Base-by-base conservation (phyloP, 768 basidiomycete species). In the Xerocomellus dryophilus region DNA sequence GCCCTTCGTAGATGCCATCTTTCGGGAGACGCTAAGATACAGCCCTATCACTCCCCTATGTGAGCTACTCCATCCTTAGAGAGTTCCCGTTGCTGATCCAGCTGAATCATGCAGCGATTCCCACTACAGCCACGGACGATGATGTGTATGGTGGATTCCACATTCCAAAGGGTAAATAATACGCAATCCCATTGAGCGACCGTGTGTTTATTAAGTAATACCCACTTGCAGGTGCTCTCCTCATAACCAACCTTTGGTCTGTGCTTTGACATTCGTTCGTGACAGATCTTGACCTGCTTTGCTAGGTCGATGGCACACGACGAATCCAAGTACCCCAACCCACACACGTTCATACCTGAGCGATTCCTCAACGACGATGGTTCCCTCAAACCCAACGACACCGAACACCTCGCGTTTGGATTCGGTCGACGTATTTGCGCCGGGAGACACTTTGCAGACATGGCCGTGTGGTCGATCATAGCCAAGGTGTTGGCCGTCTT, bases 81-180 rank as follows among this genome's bases (percentile, higher is more conserved):
- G 11, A 29, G 9, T 8, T 29, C 15, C 9, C 12, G 12, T n/a
- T 27, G 1, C 10, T 17, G n/a, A 43, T 39, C 10, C 1, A 1
- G 5, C 4, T 31, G 15, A 35, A 23, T 12, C 34, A 20, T 10
- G 2, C 20, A 65, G 70, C 58, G 5, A 17, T 72, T 14, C 65
- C 72, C 1, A 72, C 68, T 53, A 49, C 53, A 3, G 31, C 63
- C 3, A 73, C 74, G 0, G 54, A 72, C 27, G 74, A 77, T 34
- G 76, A 77, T 36, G 52, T 69, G 7, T 78, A 78, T 52, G 58
- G 63, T 29, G 73, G 75, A 15, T 78, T 78, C 50, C 64, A 76
- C 8, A 84, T 84, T 44, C 82, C 82, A 6, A 73, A 74, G 51
- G 60, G 60, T 60, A 9, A 41, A 18, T 45, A 7, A 5, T 23